A percentile compares a stretch with the other conserved stretches of the same genome.
These are phyloP conservation scores for Hyaloperonospora brassicae DNA, from an alignment of 352 stramenopile species.

Conservation along the genomic window DNA sequence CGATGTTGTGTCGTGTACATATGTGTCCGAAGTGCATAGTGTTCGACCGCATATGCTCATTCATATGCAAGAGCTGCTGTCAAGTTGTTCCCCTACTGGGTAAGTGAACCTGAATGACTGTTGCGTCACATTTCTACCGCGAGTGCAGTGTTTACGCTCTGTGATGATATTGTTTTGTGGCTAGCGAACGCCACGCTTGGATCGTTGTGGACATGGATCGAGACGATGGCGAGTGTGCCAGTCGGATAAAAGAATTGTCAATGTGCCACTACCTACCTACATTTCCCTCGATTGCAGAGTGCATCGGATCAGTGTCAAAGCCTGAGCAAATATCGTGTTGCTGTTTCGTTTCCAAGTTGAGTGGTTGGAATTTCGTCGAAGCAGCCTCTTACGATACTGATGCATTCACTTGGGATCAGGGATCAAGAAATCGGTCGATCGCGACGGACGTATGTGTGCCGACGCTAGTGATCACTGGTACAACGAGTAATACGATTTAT, in stretches of 20 bases:
- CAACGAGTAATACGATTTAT: conserved; percentile 36
- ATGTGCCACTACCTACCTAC: conserved; percentile 18
- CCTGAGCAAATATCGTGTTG: conserved; percentile 23
- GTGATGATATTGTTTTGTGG: background rate
- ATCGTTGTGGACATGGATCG: conserved; percentile 11
- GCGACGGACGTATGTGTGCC: conserved; percentile 13
- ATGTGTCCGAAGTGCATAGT: conserved; percentile 19
- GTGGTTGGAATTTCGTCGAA: conserved; percentile 14
- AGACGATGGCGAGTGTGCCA: background rate
- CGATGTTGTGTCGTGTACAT: conserved; percentile 23
- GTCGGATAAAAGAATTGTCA: background rate
- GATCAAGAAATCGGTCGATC: background rate
- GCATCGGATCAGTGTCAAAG: conserved; percentile 1
- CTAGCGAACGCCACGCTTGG: conserved; percentile 18
- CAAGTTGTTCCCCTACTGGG: background rate
- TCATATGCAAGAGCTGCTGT: conserved; percentile 6
- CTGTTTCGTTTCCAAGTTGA: conserved; percentile 24
- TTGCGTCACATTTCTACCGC: conserved; percentile 2
- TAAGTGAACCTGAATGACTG: background rate
- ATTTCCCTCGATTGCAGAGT: background rate
- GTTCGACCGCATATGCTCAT: conserved; percentile 23
- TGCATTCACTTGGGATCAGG: conserved; percentile 8
- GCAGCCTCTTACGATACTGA: conserved; percentile 1
- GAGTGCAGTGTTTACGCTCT: background rate
- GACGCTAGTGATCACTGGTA: conserved; percentile 38